Conservation (phyloP, 2,329 filamentous ascomycete species). For the Daldinia sp. region DNA sequence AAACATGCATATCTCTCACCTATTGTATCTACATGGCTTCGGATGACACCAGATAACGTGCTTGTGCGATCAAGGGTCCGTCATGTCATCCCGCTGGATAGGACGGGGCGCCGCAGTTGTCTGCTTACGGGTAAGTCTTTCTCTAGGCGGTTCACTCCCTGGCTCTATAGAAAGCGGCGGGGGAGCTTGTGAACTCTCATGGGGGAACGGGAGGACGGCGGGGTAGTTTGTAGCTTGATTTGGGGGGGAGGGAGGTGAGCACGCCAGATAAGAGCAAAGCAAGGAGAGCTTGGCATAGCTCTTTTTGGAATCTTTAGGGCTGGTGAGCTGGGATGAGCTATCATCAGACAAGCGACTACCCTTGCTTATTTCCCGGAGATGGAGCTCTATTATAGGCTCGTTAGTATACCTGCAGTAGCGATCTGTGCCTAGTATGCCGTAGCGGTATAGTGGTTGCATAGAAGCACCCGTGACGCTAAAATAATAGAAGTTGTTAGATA, state of each 20-base stretch:
- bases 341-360: conserved; percentile 27
- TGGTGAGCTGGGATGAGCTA: conserved; percentile 36
- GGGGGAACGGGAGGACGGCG: conserved; percentile 14
- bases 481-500: background rate
- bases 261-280: conserved; percentile 37
- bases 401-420: conserved; percentile 21
- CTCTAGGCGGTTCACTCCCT: background rate
- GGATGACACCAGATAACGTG: conserved; percentile 40
- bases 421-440: conserved; percentile 24
- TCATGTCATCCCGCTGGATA: conserved; percentile 30
- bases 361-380: conserved; percentile 34
- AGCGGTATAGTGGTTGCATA: conserved; percentile 23
- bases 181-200: conserved; percentile 33
- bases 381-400: conserved; percentile 33
- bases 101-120: conserved; percentile 12
- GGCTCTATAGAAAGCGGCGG: conserved; percentile 27
- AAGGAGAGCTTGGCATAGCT: conserved; percentile 35
- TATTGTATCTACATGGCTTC: conserved; percentile 21
- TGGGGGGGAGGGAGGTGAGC: conserved; percentile 19
- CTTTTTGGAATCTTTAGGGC: conserved; percentile 28
- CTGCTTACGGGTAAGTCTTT: conserved; percentile 12
- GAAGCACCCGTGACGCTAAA: conserved; percentile 16
- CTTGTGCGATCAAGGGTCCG: conserved; percentile 31
- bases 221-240: conserved; percentile 27
- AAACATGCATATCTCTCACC: conserved; percentile 20